Base-by-base conservation (phyloP, 2,329 filamentous ascomycete species). In the Akanthomyces dipterigenus region DNA sequence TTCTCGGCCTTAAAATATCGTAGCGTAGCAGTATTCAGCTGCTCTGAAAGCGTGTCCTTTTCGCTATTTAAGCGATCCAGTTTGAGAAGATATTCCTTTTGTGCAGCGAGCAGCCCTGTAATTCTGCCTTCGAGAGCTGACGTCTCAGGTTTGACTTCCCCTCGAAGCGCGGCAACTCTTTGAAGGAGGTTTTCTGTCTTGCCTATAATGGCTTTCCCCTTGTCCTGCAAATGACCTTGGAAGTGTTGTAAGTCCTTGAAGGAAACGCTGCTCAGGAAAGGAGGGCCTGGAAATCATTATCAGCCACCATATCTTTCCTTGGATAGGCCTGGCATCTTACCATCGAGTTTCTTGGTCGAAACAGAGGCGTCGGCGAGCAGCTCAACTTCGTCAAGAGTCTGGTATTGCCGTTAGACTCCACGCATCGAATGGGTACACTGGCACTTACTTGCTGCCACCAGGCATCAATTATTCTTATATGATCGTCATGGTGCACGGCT, bases 1-100 rank as follows among this genome's bases (percentile, higher is more conserved):
- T 96, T 96, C 73, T 99, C 95, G 0, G 95, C 95, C 67, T 96
- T 90, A 78, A 98, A 91, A 70, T 96, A 98, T 65, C 95, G 86
- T 63, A 96, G 80, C 5, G 92, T 96, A 18, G 93, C 95, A 38
- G 86, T 88, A 71, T 98, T 93, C 22, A 98, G 80, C 64, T 93
- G 89, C 69, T 95, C 90, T 51, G 91, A 91, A 3, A 96, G 80
- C 67, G 90, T 87, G 59, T 96, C 89, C 69, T 95, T 96, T 69
- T 97, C 92, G 7, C 84, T 80, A 54, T 86, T 82, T 14, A 93
- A 78, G 59, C 88, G 84, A 66, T 96, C 91, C 55, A 96, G 76
- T 71, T 93, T 89, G 42, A 88, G 81, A 12, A 90, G 79, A 67
- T 90, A 87, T 60, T 88, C 86, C 72, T 98, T 99, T 71, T 98